Evolutionary conservation across 768 basidiomycete genomes (phyloP), one percentile per base, ranked within the genome.

Genomic region (Amanita exitialis): DNA sequence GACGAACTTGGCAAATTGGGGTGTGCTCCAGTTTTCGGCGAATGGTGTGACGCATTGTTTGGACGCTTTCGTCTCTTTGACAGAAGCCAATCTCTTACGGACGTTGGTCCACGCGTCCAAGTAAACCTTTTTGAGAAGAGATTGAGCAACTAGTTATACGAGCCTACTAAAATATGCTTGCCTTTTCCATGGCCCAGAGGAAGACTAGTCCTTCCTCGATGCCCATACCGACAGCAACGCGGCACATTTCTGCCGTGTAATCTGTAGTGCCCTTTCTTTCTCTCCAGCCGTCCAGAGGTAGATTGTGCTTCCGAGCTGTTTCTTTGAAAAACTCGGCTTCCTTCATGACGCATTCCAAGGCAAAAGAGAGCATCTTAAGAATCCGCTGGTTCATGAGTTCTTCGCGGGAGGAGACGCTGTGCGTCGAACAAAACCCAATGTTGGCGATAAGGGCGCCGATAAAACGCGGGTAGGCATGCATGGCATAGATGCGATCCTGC

Each of bases 161-260:
- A 28, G 28, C 44, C 36, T 13, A 53, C 41, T 15, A 54, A 45
- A 25, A 37, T n/a, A 6, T 9, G 50, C 50, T 18, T 49, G 85
- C 86, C 68, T 77, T 74, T 61, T 88, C 86, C 85, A 88, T 88
- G 0, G 82, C 82, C 85, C 85, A 88, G 12, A 90, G 64, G 54
- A 89, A 81, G 1, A 88, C 68, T 18, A 90, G 64, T 0, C 81
- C 82, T 37, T 89, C 86, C 44, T 77, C 74, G 16, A 85, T 56
- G 0, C 65, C 68, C 3, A 71, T 75, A 13, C 64, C 58, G 4
- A 68, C 64, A 3, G 72, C 70, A 2, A 80, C 65, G 5, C 79
- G 71, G 2, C 72, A 71, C 79, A 89, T 82, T 62, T 85, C 82
- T 8, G 85, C 83, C 1, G 82, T 80, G 56, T 87, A 88, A 51